A percentile compares a stretch with the other conserved stretches of the same genome.
Evolutionary conservation across 2,329 filamentous ascomycete genomes (phyloP).

Genomic region (Botrytis fabae): DNA sequence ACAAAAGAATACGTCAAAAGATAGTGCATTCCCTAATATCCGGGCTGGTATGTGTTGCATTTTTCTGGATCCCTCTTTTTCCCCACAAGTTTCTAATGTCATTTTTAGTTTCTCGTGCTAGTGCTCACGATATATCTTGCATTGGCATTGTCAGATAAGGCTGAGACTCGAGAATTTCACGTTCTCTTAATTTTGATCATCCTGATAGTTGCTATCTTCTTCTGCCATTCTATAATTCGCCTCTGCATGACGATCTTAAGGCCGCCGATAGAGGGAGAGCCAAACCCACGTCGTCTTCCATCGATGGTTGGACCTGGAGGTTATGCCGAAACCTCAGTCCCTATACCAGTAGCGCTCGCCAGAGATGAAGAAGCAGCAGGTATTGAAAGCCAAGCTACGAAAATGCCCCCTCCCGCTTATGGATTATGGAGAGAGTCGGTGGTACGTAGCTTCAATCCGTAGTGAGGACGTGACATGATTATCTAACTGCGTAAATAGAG

Average conservation of each 20-base stretch:
- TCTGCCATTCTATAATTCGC: slow-evolving; percentile 75
- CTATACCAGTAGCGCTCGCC: slow-evolving; percentile 75
- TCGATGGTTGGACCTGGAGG: slow-evolving; percentile 58
- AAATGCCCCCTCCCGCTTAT: slow-evolving; percentile 76
- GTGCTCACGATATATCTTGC: slow-evolving; percentile 54
- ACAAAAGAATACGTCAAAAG: slow-evolving; percentile 54
- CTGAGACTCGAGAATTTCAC: slow-evolving; percentile 70
- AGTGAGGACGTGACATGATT: neutral
- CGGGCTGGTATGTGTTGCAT: slow-evolving; percentile 44
- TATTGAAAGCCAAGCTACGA: slow-evolving; percentile 54
- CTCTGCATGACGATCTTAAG: slow-evolving; percentile 64
- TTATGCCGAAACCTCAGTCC: slow-evolving; percentile 68
- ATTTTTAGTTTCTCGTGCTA: slow-evolving; percentile 34
- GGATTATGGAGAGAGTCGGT: slow-evolving; percentile 82
- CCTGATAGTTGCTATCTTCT: slow-evolving; percentile 71
- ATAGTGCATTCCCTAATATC: slow-evolving; percentile 65
- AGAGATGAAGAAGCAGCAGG: slow-evolving; percentile 70
- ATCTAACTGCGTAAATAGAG: slow-evolving; percentile 48
- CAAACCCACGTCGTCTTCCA: slow-evolving; percentile 42
- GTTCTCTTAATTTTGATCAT: slow-evolving; percentile 79
- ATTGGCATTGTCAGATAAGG: slow-evolving; percentile 65
- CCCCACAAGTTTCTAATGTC: slow-evolving; percentile 22
- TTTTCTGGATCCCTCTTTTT: neutral
- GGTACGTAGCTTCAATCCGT: slow-evolving; percentile 52
- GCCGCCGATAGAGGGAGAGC: slow-evolving; percentile 41